Evolutionary conservation across 2,329 filamentous ascomycete species (phyloP).

Genomic region (Botryotinia convoluta): DNA sequence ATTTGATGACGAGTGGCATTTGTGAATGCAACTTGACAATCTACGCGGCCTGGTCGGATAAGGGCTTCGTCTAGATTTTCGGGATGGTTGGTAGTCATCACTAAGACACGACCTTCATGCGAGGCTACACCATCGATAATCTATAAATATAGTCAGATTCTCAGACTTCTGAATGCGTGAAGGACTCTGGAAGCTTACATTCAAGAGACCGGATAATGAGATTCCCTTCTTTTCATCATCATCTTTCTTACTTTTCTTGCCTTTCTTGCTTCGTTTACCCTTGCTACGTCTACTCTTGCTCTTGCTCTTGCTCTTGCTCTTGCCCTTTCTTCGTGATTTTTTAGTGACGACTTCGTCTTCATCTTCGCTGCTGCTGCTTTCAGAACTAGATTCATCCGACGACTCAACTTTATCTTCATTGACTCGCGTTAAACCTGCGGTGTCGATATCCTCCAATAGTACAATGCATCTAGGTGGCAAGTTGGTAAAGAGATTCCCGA

Average conservation of each 20-base stretch:
- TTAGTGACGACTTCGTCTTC: slow-evolving; percentile 37
- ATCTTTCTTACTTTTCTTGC: slow-evolving; percentile 19
- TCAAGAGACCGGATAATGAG: slow-evolving; percentile 74
- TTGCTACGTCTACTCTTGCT: slow-evolving; percentile 23
- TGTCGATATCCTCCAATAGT: slow-evolving; percentile 68
- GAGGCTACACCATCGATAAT: slow-evolving; percentile 59
- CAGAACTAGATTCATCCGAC: slow-evolving; percentile 4
- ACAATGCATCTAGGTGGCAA: slow-evolving; percentile 64
- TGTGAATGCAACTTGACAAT: slow-evolving; percentile 64
- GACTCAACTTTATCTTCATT: slow-evolving; percentile 24
- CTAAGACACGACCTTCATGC: slow-evolving; percentile 73
- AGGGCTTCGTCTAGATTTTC: slow-evolving; percentile 72
- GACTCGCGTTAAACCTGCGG: slow-evolving; percentile 55
- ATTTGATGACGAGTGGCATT: slow-evolving; percentile 55
- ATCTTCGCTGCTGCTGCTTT: background rate
- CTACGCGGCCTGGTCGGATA: slow-evolving; percentile 70
- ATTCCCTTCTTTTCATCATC: slow-evolving; percentile 46
- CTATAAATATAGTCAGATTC: slow-evolving; percentile 12
- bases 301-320: slow-evolving; percentile 27
- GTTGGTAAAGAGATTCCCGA: slow-evolving; percentile 56
- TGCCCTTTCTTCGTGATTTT: slow-evolving; percentile 46
- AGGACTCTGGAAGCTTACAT: slow-evolving; percentile 41
- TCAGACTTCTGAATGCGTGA: background rate
- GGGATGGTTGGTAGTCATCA: slow-evolving; percentile 80
- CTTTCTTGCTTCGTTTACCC: slow-evolving; percentile 35